phyloP scores from a whole-genome alignment of 495 filamentous ascomycete species.

The Aspergillus haitiensis region DNA sequence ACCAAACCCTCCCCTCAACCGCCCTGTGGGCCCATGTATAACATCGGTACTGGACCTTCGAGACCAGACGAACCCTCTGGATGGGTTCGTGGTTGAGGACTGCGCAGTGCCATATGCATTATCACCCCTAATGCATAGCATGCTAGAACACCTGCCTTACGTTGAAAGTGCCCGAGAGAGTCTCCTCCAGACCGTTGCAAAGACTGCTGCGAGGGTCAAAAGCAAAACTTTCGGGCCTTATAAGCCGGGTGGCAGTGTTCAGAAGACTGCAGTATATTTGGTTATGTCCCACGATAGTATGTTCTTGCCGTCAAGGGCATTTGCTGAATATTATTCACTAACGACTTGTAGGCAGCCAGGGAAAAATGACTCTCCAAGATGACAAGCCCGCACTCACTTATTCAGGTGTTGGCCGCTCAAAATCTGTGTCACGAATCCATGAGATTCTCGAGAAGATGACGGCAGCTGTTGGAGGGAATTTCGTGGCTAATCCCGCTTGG shows the following conservation, averaged over 20 bases:
- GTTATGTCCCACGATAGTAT: slow-evolving; percentile 10
- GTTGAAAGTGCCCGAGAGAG: not conserved
- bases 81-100: slow-evolving; percentile 8
- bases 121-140: not conserved
- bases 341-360: slow-evolving; percentile 1
- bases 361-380: not conserved
- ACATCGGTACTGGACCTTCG: slow-evolving; percentile 4
- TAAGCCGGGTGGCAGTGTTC: not conserved
- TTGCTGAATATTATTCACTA: not conserved
- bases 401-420: slow-evolving; percentile 5
- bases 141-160: not conserved
- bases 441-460: slow-evolving; percentile 8
- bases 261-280: slow-evolving; percentile 6
- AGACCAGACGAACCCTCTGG: slow-evolving; percentile 9
- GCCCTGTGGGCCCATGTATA: slow-evolving; percentile 7
- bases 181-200: not conserved
- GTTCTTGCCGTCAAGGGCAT: not conserved
- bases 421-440: slow-evolving; percentile 6
- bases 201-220: not conserved
- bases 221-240: not conserved
- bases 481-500: slow-evolving; percentile 8
- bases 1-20: not conserved
- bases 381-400: slow-evolving; percentile 7
- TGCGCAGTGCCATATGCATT: slow-evolving; percentile 7
- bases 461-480: not conserved